Percentiles rank a stretch among this genome's conserved stretches.
phyloP scores from a whole-genome alignment of 2,329 filamentous ascomycete species.

The Didymella exigua region DNA sequence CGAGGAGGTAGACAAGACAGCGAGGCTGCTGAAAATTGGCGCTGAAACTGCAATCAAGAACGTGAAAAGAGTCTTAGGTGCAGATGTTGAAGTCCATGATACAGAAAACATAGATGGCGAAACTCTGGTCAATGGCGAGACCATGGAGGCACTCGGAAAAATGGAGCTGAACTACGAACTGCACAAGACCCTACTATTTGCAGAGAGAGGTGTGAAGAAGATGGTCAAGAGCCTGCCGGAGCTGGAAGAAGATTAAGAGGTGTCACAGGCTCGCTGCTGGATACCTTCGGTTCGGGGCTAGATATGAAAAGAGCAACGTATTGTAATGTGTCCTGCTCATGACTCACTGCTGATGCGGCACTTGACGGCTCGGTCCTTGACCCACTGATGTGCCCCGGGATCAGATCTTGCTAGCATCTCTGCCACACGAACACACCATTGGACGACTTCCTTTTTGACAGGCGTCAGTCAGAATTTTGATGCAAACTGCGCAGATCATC shows the following conservation, averaged over 20 bases:
- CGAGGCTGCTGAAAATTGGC: constrained; percentile 31
- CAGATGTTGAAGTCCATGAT: constrained; percentile 6
- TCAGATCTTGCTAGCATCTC: not conserved
- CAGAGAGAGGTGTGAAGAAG: constrained; percentile 41
- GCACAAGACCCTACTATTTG: constrained; percentile 31
- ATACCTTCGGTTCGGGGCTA: too few species aligned
- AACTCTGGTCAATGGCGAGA: constrained; percentile 5
- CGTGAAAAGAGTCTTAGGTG: constrained; percentile 37
- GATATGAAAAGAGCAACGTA: not conserved
- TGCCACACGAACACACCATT: constrained; percentile 28
- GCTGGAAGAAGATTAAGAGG: not conserved
- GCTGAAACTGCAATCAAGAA: constrained; percentile 37
- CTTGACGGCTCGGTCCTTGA: constrained; percentile 1
- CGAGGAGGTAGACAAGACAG: constrained; percentile 30
- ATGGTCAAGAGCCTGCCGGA: constrained; percentile 37
- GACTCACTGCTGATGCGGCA: not conserved
- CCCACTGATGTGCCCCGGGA: constrained; percentile 5
- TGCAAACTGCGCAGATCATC: too few species aligned
- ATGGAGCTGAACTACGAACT: constrained; percentile 30
- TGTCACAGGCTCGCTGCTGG: not conserved
- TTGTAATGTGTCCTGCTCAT: not conserved
- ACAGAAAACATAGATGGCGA: not conserved
- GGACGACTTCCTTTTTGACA: not conserved
- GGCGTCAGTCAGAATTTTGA: not conserved
- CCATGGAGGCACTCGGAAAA: constrained; percentile 7